A percentile compares a stretch with the other conserved stretches of the same genome.
Evolutionary conservation across 2,329 filamentous ascomycete genomes (phyloP).

Genomic region (Monilinia aucupariae): DNA sequence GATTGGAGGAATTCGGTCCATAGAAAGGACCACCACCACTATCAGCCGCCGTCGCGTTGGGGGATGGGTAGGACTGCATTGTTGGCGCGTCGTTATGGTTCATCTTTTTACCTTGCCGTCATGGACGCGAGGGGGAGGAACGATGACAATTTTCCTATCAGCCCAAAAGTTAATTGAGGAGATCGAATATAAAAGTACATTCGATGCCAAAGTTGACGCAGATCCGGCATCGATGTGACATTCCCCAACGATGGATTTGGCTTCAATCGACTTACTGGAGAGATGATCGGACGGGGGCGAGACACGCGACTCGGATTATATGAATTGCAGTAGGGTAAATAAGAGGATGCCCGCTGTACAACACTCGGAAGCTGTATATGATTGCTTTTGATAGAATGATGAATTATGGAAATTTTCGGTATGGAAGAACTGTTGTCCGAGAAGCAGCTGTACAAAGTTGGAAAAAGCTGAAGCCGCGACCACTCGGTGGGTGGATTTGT

Average conservation of each 20-base stretch:
- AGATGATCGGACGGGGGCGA: constrained; percentile 8
- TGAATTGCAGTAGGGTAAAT: constrained; percentile 10
- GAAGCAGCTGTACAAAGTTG: constrained; percentile 15
- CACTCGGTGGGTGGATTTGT: too few relatives aligned
- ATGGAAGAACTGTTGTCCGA: constrained; percentile 19
- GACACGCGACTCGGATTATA: constrained; percentile 21
- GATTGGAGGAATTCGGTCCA: constrained; percentile 23
- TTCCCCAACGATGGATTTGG: constrained; percentile 23
- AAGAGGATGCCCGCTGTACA: constrained; percentile 11
- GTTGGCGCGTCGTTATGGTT: constrained; percentile 28
- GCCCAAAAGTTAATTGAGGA: constrained; percentile 23
- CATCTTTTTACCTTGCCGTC: constrained; percentile 21
- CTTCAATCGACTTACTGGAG: constrained; percentile 28
- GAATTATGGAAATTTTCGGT: constrained; percentile 16
- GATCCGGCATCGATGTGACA: constrained; percentile 11
- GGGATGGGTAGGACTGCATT: constrained; percentile 34
- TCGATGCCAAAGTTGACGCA: constrained; percentile 5
- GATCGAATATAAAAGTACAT: constrained; percentile 18
- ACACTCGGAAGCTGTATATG: neutral
- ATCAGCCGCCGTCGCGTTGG: constrained; percentile 30
- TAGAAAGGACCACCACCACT: constrained; percentile 31
- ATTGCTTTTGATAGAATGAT: neutral
- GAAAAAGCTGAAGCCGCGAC: constrained; percentile 7
- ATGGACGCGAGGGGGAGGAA: constrained; percentile 20
- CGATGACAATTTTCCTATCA: constrained; percentile 19